A percentile compares a stretch with the other conserved stretches of the same genome.
Conservation (phyloP, 495 filamentous ascomycete genomes). For the Bacidia rubella region DNA sequence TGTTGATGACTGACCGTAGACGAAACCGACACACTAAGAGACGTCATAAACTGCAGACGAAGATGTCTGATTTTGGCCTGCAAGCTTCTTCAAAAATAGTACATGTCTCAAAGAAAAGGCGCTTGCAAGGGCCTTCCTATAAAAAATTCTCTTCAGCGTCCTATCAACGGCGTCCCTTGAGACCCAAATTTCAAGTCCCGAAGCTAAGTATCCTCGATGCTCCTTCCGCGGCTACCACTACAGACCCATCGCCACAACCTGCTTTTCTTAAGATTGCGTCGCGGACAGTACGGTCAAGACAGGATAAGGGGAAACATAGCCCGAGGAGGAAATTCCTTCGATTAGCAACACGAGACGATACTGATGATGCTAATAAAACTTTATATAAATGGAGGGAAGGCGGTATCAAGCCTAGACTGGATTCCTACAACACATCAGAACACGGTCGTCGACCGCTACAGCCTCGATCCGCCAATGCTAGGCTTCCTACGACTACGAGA, state of each 20-base stretch:
- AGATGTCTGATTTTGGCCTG: constrained; percentile 18
- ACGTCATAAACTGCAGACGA: constrained; percentile 14
- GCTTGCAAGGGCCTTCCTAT: neutral
- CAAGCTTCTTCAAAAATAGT: constrained; percentile 11
- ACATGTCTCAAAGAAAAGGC: neutral
- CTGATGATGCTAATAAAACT: constrained; percentile 53
- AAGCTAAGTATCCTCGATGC: constrained; percentile 62
- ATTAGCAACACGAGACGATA: constrained; percentile 58
- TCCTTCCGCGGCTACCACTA: constrained; percentile 27
- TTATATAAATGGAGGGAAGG: constrained; percentile 68
- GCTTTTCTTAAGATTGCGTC: constrained; percentile 68
- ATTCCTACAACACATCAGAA: constrained; percentile 12
- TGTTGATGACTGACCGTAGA: constrained; percentile 27
- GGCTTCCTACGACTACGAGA: neutral
- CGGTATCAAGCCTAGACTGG: constrained; percentile 37
- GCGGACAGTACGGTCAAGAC: constrained; percentile 47
- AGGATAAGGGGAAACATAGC: constrained; percentile 54
- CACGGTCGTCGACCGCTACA: constrained; percentile 17
- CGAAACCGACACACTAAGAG: neutral
- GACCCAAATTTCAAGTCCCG: constrained; percentile 26
- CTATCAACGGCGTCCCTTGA: neutral
- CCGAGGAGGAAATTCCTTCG: constrained; percentile 63
- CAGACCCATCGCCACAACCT: constrained; percentile 32
- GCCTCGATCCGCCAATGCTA: constrained; percentile 23
- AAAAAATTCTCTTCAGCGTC: neutral